Base-by-base conservation (phyloP, 2,329 filamentous ascomycete species). In the Fusarium foetens region DNA sequence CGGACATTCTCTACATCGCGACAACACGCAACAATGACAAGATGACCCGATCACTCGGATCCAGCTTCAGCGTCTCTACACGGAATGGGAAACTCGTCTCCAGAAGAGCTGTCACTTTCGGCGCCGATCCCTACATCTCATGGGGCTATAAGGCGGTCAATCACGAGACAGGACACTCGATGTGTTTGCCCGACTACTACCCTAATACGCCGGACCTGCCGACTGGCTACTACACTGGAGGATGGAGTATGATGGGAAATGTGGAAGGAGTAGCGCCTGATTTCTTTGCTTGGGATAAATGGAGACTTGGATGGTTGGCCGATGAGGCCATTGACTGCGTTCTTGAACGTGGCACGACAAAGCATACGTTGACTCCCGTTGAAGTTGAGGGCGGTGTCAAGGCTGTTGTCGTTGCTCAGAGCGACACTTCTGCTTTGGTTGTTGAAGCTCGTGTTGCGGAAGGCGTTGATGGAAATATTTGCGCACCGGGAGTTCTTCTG, bases 221-320 rank as follows among this genome's bases (percentile, higher is more conserved):
- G 12, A 79, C 76, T 2, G 78, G 77, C 0, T 41, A 78, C 7
- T 82, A 78, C 57, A 78, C 81, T 11, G 81, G 81, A 19, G 80
- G 81, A 5, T 83, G 80, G 80, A 78, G 79, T 58, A 66, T 80
- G 25, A 83, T 82, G 81, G 81, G 81, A 17, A 70, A 78, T 21
- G 78, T 83, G 35, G 75, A 70, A 55, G 81, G 79, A 4, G 77
- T 75, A 3, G 78, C 74, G 17, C 80, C 80, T 19, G 80, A 82
- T 39, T 82, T 78, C 54, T 82, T 83, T 38, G 79, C 79, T 5
- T 83, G 81, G 81, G 76, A 82, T 60, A 82, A 83, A 72, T 83
- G 81, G 81, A 73, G 79, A 36, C 70, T 83, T 29, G 81, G 81
- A 23, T 83, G 81, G 81, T 62, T 83, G 9, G 55, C 63, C 2